Evolutionary conservation across 1,284 basidiomycete genomes (phyloP), one percentile per base, ranked within the genome.

Genomic region (Apiotrichum sp.): DNA sequence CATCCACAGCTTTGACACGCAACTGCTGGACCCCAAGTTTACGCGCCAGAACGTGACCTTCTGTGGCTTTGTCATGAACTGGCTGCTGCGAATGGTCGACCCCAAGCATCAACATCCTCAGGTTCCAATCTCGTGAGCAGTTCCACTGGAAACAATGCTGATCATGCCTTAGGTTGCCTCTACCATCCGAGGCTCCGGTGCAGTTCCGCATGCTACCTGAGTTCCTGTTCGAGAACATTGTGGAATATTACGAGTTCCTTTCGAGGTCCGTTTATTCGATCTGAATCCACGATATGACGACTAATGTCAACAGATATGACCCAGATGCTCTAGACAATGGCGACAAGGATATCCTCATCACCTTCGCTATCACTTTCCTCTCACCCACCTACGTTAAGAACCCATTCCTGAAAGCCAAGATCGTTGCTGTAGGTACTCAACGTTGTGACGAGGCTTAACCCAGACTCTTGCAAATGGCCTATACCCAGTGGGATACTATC

Each of bases 361-460:
- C 86, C 0, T 98, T 98, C 75, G 83, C 86, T 40, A 80, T 98
- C 63, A 92, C 89, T 0, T 98, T 98, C 82, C 79, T 98, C 54
- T 87, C 88, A 6, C 96, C 92, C 6, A 90, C 88, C 84, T 98
- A 95, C 73, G 93, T 99, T 79, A 97, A 96, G 79, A 99, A 98
- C 65, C 96, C 96, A 0, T 98, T 96, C 81, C 76, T 98, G 65
- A 98, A 97, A 76, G 86, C 92, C n/a, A 97, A 98, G 77, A 86
- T 98, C 45, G 91, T 97, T 62, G 91, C 95, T 69, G 90, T 91
- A 64, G 47, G 80, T 73, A 46, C 41, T 22, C 22, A 48, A 41
- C 14, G 6, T 14, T 7, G 10, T 16, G 14, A 22, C 38, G 35
- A 32, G 9, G 9, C 36, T 46, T 7, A 38, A 9, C 3, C 16